These are phyloP conservation scores for Erythrophleum fordii DNA, from an alignment of 306 rosid genomes.

Conservation along the genomic window DNA sequence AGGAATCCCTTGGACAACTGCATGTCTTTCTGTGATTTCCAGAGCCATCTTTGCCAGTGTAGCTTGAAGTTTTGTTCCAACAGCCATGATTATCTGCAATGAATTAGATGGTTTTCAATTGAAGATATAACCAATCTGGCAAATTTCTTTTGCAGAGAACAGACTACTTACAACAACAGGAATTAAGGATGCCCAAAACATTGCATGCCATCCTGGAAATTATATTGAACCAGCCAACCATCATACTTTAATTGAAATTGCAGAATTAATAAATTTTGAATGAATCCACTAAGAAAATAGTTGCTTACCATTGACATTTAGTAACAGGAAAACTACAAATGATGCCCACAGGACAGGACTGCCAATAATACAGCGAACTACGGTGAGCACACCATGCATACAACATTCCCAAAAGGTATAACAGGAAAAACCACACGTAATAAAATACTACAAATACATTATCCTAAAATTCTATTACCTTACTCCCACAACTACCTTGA, in stretches of 20 bases:
- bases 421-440: background rate
- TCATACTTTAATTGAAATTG: background rate
- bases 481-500: constrained; percentile 87
- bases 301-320: constrained; percentile 70
- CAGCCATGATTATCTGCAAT: constrained; percentile 81
- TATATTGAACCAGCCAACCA: constrained; percentile 17
- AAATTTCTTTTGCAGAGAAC: constrained; percentile 6
- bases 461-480: constrained; percentile 58
- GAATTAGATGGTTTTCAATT: constrained; percentile 12
- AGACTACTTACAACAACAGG: constrained; percentile 70
- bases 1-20: constrained; percentile 97
- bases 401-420: constrained; percentile 2
- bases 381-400: constrained; percentile 12
- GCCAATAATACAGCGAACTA: constrained; percentile 41
- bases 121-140: constrained; percentile 15
- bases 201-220: constrained; percentile 79
- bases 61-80: constrained; percentile 90
- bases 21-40: constrained; percentile 85
- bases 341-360: constrained; percentile 95
- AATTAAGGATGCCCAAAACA: constrained; percentile 84
- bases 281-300: constrained; percentile 10
- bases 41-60: constrained; percentile 89
- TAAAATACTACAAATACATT: background rate
- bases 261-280: background rate
- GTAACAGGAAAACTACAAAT: constrained; percentile 76